These are phyloP conservation scores for Pestalotiopsis sp. DNA, from an alignment of 2,329 filamentous ascomycete genomes.

Conservation along the genomic window DNA sequence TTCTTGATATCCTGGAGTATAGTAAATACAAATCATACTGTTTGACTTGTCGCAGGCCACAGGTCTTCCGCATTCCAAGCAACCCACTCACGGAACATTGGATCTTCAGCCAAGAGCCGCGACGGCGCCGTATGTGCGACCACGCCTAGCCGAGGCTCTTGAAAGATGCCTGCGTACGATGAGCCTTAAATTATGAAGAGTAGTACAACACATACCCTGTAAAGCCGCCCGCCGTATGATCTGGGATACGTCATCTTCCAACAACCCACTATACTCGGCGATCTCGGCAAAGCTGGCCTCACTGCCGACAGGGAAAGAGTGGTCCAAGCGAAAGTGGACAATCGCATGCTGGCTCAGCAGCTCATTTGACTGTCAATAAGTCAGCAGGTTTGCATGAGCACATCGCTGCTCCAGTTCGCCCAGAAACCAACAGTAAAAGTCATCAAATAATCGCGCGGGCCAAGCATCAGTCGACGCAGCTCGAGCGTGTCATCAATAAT, in stretches of 20 bases:
- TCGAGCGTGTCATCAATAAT: slow-evolving; percentile 19
- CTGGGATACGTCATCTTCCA: slow-evolving; percentile 11
- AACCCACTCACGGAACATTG: slow-evolving; percentile 20
- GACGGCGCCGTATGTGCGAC: slow-evolving; percentile 21
- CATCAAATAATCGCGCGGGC: slow-evolving; percentile 18
- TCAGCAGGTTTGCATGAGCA: background rate
- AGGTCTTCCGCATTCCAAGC: slow-evolving; percentile 19
- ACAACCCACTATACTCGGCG: slow-evolving; percentile 17
- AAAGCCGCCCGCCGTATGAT: slow-evolving; percentile 14
- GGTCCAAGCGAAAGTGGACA: slow-evolving; percentile 21
- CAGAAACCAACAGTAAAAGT: background rate
- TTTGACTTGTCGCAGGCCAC: slow-evolving; percentile 19
- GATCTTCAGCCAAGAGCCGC: slow-evolving; percentile 21
- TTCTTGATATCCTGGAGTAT: too few species aligned
- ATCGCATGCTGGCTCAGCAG: slow-evolving; percentile 27
- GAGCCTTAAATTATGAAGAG: background rate
- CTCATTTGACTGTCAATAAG: slow-evolving; percentile 19
- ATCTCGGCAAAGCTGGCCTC: slow-evolving; percentile 23
- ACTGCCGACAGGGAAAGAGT: slow-evolving; percentile 21
- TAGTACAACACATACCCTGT: background rate
- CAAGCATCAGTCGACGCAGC: slow-evolving; percentile 19
- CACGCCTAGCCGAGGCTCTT: slow-evolving; percentile 16
- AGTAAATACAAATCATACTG: slow-evolving; percentile 13
- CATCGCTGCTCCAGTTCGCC: background rate
- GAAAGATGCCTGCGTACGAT: slow-evolving; percentile 13